A percentile compares a stretch with the other conserved stretches of the same genome.
Evolutionary conservation across 495 filamentous ascomycete genomes (phyloP).

Genomic region (Cercophora scortea): DNA sequence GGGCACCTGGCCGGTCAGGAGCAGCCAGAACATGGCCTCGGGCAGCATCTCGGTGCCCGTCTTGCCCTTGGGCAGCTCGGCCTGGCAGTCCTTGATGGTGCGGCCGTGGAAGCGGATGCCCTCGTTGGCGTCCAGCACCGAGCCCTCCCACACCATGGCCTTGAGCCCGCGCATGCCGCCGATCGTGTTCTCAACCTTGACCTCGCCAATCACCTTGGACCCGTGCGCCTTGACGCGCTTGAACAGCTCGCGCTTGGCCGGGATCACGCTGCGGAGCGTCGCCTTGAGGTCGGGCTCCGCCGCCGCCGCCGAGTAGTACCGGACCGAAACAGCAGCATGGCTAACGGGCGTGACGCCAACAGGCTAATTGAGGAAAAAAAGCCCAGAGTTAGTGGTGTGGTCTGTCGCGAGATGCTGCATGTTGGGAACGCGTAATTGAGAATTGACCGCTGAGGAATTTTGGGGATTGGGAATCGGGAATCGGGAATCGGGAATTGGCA

Average conservation of each 20-base stretch:
- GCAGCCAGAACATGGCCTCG: slow-evolving; percentile 99
- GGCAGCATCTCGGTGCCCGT: slow-evolving; percentile 98
- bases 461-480: too few species aligned
- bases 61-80: slow-evolving; percentile 84
- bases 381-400: neutral
- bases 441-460: too few species aligned
- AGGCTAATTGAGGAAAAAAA: slow-evolving; percentile 15
- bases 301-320: slow-evolving; percentile 61
- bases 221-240: slow-evolving; percentile 83
- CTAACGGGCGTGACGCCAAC: slow-evolving; percentile 18
- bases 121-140: slow-evolving; percentile 92
- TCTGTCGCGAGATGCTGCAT: neutral
- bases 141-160: slow-evolving; percentile 98
- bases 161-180: slow-evolving; percentile 97
- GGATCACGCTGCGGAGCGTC: slow-evolving; percentile 73
- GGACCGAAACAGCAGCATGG: slow-evolving; percentile 17
- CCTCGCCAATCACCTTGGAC: slow-evolving; percentile 78
- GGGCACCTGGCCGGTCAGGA: slow-evolving; percentile 88
- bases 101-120: slow-evolving; percentile 97
- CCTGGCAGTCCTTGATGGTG: slow-evolving; percentile 96
- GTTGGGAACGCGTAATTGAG: neutral
- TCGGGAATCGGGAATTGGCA: too few species aligned
- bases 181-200: slow-evolving; percentile 88
- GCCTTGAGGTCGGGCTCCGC: slow-evolving; percentile 83
- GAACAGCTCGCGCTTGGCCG: slow-evolving; percentile 83